phyloP scores from a whole-genome alignment of 345 rosid genomes.

The Geranium rotundifolium region DNA sequence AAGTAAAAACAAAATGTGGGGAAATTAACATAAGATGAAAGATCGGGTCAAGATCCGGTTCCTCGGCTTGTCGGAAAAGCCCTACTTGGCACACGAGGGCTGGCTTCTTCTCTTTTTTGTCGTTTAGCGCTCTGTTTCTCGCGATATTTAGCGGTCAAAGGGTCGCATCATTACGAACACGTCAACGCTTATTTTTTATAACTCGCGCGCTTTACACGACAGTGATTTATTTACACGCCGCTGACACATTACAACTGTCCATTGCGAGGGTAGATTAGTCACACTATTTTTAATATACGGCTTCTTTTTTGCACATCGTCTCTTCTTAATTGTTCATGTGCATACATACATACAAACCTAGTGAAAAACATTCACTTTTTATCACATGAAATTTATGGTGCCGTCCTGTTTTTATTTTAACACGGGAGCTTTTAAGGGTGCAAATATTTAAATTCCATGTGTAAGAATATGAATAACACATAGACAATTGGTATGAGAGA shows the following conservation, averaged over 20 bases:
- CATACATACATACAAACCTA: no score
- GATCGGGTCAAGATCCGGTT: neutral
- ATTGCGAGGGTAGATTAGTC: neutral
- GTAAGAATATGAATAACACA: no score
- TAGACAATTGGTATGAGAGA: no score
- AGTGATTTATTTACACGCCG: neutral
- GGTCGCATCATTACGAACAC: neutral
- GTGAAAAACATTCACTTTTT: no score
- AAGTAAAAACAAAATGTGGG: no score
- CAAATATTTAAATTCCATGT: no score
- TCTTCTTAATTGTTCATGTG: no score
- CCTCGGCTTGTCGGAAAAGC: neutral
- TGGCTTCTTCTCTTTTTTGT: neutral
- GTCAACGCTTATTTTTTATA: neutral
- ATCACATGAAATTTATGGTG: no score
- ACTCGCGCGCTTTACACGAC: neutral
- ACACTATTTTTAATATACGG: no score
- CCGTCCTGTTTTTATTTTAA: no score
- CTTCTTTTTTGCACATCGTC: no score
- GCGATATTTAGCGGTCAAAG: neutral
- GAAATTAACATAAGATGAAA: neutral
- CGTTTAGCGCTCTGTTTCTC: neutral
- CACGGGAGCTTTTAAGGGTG: no score
- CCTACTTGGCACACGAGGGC: neutral
- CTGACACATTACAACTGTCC: neutral